These are phyloP conservation scores for Puccinia horiana DNA, from an alignment of 1,284 basidiomycete species.

Conservation along the genomic window DNA sequence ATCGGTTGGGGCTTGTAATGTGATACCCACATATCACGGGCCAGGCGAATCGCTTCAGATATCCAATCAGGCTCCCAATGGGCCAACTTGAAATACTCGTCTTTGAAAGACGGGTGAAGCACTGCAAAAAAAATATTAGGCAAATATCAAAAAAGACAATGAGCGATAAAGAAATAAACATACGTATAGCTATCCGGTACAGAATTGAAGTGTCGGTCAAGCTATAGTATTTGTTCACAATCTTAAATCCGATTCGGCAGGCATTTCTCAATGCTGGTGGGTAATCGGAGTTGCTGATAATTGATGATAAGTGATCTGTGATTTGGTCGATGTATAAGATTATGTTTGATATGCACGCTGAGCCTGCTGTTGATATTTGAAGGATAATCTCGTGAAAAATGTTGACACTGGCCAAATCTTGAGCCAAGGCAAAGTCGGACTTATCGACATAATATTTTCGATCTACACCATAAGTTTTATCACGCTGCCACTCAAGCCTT, in stretches of 20 bases:
- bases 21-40: conserved; percentile 1
- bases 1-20: conserved; percentile 18
- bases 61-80: too few species aligned
- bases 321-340: background rate
- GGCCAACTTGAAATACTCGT: conserved; percentile 17
- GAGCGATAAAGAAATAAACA: background rate
- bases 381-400: background rate
- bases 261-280: conserved; percentile 3
- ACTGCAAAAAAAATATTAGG: background rate
- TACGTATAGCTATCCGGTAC: background rate
- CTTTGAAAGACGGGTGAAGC: background rate
- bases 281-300: background rate
- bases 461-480: background rate
- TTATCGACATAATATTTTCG: background rate
- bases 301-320: background rate
- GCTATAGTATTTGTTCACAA: background rate
- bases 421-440: background rate
- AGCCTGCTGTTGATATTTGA: background rate
- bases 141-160: background rate
- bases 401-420: background rate
- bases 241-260: background rate
- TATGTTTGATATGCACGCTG: background rate
- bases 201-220: background rate
- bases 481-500: background rate
- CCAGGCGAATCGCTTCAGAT: background rate